Evolutionary conservation across 2,329 filamentous ascomycete genomes (phyloP).

Genomic region (Diaporthe sp.): DNA sequence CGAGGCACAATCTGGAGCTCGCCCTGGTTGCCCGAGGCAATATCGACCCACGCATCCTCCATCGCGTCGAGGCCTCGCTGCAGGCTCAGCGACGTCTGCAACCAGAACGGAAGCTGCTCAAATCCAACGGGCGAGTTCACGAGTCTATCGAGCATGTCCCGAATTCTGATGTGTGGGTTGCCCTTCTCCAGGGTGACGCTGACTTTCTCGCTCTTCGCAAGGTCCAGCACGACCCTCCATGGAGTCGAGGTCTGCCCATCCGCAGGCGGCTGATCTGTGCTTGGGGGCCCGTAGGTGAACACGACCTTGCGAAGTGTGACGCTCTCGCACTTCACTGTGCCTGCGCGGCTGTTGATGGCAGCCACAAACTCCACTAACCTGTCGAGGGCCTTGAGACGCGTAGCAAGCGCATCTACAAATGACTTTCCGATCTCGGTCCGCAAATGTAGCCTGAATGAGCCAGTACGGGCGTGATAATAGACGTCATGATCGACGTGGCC

Average conservation of each 20-base stretch:
- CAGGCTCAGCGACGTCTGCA: constrained; percentile 75
- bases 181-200: constrained; percentile 70
- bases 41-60: constrained; percentile 65
- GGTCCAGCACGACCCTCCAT: constrained; percentile 71
- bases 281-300: constrained; percentile 73
- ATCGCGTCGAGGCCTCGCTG: constrained; percentile 72
- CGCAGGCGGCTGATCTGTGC: constrained; percentile 42
- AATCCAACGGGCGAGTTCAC: constrained; percentile 69
- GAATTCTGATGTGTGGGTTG: constrained; percentile 77
- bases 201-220: constrained; percentile 65
- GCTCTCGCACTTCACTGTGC: constrained; percentile 68
- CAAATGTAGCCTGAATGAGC: constrained; percentile 74
- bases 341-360: constrained; percentile 70
- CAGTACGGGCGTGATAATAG: constrained; percentile 69
- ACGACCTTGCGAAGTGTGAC: constrained; percentile 73
- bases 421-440: constrained; percentile 70
- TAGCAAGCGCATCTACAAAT: constrained; percentile 70
- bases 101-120: constrained; percentile 65
- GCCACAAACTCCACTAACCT: constrained; percentile 79
- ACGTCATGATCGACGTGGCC: constrained; percentile 72
- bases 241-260: constrained; percentile 45
- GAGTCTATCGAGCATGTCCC: constrained; percentile 69
- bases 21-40: constrained; percentile 59
- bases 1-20: constrained; percentile 65
- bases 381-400: constrained; percentile 75